Percentiles rank a stretch among this genome's conserved stretches.
phyloP scores from a whole-genome alignment of 1,284 basidiomycete genomes.

The Sphaerobolus stellatus region DNA sequence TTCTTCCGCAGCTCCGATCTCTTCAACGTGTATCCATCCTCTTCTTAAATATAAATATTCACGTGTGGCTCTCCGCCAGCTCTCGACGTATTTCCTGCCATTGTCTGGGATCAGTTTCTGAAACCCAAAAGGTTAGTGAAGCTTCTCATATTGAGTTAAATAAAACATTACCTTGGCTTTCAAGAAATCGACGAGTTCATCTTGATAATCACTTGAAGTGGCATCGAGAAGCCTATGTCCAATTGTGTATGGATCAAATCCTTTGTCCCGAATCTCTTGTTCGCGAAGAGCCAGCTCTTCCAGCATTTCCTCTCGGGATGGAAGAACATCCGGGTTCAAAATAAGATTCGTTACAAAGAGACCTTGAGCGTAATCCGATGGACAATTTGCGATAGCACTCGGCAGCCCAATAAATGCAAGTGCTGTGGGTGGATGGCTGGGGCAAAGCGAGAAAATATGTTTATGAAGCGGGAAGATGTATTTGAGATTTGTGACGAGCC shows the following conservation, averaged over 20 bases:
- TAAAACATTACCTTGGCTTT: background rate
- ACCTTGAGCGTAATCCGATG: conserved; percentile 51
- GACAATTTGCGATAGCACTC: conserved; percentile 45
- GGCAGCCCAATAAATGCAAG: conserved; percentile 56
- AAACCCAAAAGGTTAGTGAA: background rate
- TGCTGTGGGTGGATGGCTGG: conserved; percentile 46
- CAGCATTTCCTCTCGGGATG: conserved; percentile 40
- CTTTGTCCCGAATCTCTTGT: conserved; percentile 20
- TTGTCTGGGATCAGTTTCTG: conserved; percentile 33
- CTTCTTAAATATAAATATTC: conserved; percentile 35
- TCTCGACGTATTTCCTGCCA: conserved; percentile 47
- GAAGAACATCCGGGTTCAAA: conserved; percentile 41
- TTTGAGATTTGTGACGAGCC: conserved; percentile 47
- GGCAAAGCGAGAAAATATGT: conserved; percentile 52
- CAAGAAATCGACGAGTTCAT: conserved; percentile 5
- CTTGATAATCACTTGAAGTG: background rate
- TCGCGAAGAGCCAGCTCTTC: conserved; percentile 35
- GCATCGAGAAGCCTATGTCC: conserved; percentile 47
- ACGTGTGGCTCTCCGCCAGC: conserved; percentile 43
- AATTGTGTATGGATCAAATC: conserved; percentile 48
- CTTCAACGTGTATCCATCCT: conserved; percentile 47
- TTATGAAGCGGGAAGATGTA: conserved; percentile 56
- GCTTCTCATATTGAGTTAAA: background rate
- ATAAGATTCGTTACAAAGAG: conserved; percentile 47
- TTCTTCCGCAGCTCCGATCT: conserved; percentile 27